Evolutionary conservation across 768 basidiomycete species (phyloP), one percentile per base, ranked within the genome.

Genomic region (Sistotremastrum niveocremeum): DNA sequence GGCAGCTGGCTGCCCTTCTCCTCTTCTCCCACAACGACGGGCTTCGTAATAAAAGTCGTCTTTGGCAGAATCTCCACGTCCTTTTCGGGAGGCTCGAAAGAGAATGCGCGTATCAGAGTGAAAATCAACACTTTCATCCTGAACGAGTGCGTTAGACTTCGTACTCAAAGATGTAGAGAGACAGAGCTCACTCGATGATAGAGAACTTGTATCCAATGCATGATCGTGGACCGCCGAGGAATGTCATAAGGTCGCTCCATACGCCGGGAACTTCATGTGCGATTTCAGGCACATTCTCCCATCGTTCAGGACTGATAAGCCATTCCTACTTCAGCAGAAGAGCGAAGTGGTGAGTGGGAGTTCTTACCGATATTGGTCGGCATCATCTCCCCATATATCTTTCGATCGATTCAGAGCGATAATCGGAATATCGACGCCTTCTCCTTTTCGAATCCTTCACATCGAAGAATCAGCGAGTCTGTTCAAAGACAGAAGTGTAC

Each of bases 301-400:
- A 59, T 32, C 56, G 52, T 33, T 43, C 57, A 39, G 49, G 61
- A 8, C 50, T 62, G n/a, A n/a, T n/a, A n/a, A n/a, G n/a, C n/a
- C n/a, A n/a, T n/a, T n/a, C n/a, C n/a, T n/a, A n/a, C n/a, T n/a
- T n/a, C n/a, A n/a, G n/a, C n/a, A n/a, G n/a, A n/a, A n/a, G n/a
- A n/a, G n/a, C n/a, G n/a, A n/a, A 20, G 2, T 20, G 20, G 20
- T 20, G 20, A 2, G 1, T 2, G 20, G 20, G 20, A 20, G 20
- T 20, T 1, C 20, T 1, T 20, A 20, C 20, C 20, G 20, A 20
- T 20, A 20, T 20, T 20, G 20, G 20, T 20, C 20, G 1, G 66
- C 65, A 46, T 70, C 66, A 2, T 58, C 56, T 2, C 68, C 70
- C 60, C 66, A 69, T 3, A 66, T 52, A 5, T 42, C 46, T 37